Conservation (phyloP, 495 filamentous ascomycete species). For the Entonaema liquescens region DNA sequence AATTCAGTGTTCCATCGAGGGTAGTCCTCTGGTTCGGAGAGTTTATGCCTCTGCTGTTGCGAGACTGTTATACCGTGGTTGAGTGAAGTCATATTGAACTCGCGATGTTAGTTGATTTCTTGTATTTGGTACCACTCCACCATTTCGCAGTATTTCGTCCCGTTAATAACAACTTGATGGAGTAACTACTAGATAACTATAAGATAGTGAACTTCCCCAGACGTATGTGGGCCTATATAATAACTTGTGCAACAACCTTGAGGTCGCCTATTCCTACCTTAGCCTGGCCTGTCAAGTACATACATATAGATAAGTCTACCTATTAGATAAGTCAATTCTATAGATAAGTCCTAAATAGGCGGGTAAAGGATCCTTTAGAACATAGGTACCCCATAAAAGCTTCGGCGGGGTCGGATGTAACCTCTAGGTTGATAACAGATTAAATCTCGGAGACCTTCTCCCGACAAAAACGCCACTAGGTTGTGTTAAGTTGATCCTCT, state of each 20-base stretch:
- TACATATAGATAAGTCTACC: neutral
- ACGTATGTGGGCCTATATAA: too few relatives aligned
- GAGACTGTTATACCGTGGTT: neutral
- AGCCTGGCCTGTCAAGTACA: too few relatives aligned
- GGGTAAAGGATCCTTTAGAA: too few relatives aligned
- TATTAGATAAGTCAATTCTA: neutral
- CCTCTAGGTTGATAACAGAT: conserved; percentile 2
- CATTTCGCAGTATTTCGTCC: neutral
- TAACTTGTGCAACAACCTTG: neutral
- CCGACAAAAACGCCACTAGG: neutral
- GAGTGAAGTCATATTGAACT: conserved; percentile 26
- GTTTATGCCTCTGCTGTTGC: conserved; percentile 17
- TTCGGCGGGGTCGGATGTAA: conserved; percentile 9
- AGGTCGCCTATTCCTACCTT: neutral
- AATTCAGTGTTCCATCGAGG: conserved; percentile 32
- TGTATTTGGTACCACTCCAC: neutral
- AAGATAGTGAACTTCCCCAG: neutral
- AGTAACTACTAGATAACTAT: neutral
- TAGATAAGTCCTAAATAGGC: too few relatives aligned
- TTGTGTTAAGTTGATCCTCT: neutral
- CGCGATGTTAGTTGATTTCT: conserved; percentile 3
- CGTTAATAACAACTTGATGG: neutral
- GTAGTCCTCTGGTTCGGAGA: conserved; percentile 21
- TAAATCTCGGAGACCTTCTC: neutral
- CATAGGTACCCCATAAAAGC: neutral